Evolutionary conservation across 2,329 filamentous ascomycete species (phyloP), one percentile per base, ranked within the genome.

Genomic region (Torrubiella hemipterigena): DNA sequence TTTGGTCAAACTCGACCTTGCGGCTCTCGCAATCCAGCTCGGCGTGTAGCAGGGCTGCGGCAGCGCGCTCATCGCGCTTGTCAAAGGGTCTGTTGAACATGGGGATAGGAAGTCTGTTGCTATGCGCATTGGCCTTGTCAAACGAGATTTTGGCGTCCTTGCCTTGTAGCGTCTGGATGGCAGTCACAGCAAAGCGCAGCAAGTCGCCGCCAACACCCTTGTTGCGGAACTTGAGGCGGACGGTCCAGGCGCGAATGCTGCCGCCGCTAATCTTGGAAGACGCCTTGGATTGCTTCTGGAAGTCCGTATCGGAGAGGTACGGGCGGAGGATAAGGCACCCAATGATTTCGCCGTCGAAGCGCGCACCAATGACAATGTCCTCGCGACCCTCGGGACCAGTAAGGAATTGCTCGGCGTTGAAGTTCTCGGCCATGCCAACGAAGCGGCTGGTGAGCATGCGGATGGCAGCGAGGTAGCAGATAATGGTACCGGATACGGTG

Each of bases 181-280:
- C 50, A 39, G 64, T 63, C 6, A 86, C 72, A 3, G 79, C 81
- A 44, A 82, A 77, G 42, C 80, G 73, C 28, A 93, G 57, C 51
- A 94, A 54, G 27, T 76, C 79, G 4, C 63, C 65, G 1, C 84
- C 85, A 7, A 91, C 61, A 1, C 84, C 83, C 36, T 71, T 72
- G 17, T 68, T 61, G 14, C 85, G 67, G 52, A 85, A 91, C 42
- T 67, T 65, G 30, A 76, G 54, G 50, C 65, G 69, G 1, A 86
- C 82, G 2, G 84, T 87, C 84, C 85, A 93, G 3, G 79, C 85
- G 12, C 81, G 71, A 31, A 94, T 75, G 19, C 81, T 55, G 4
- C 75, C 80, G 36, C 64, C 67, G 28, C 72, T 72, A 17, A 67
- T 67, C 40, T 60, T 61, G 42, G 27, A 29, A 16, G 35, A 22